These are phyloP conservation scores for Megacollybia platyphylla DNA, from an alignment of 1,284 basidiomycete species.

Conservation along the genomic window DNA sequence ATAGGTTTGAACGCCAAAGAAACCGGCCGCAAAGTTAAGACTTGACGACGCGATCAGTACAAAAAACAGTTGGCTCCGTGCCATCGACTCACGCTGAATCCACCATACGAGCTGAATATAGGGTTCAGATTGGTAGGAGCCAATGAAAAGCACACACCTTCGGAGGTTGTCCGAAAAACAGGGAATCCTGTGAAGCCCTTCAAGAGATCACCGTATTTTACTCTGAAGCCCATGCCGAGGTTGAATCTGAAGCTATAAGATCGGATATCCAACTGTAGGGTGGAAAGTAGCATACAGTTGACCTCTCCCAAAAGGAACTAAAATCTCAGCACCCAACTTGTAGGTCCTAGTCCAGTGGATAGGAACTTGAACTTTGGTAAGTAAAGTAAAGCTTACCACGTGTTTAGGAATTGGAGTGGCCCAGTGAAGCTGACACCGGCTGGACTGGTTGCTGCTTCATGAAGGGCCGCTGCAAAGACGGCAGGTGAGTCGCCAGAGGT, in stretches of 20 bases:
- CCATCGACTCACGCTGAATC: constrained; percentile 33
- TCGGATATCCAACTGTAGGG: constrained; percentile 8
- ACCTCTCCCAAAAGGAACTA: constrained; percentile 44
- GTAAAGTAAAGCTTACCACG: constrained; percentile 15
- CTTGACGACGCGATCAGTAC: constrained; percentile 11
- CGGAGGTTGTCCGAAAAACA: constrained; percentile 49
- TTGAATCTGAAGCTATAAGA: constrained; percentile 22
- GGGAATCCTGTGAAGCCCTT: constrained; percentile 37
- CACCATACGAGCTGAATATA: constrained; percentile 25
- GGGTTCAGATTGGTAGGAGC: background rate
- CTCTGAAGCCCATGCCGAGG: constrained; percentile 32
- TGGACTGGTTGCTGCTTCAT: constrained; percentile 18
- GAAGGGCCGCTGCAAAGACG: constrained; percentile 27
- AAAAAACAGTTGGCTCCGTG: background rate
- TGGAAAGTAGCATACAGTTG: constrained; percentile 22
- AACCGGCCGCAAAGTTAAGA: constrained; percentile 44
- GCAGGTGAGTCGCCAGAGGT: constrained; percentile 23
- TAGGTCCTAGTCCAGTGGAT: constrained; percentile 17
- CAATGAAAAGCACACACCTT: constrained; percentile 18
- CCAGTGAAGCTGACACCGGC: constrained; percentile 28
- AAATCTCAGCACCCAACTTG: constrained; percentile 31
- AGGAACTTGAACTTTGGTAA: background rate
- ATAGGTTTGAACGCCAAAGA: constrained; percentile 44
- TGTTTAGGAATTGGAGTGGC: constrained; percentile 37
- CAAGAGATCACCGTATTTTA: constrained; percentile 46